A percentile compares a stretch with the other conserved stretches of the same genome.
phyloP scores from a whole-genome alignment of 148 eudicot genomes.

The Vaccinium macrocarpon region DNA sequence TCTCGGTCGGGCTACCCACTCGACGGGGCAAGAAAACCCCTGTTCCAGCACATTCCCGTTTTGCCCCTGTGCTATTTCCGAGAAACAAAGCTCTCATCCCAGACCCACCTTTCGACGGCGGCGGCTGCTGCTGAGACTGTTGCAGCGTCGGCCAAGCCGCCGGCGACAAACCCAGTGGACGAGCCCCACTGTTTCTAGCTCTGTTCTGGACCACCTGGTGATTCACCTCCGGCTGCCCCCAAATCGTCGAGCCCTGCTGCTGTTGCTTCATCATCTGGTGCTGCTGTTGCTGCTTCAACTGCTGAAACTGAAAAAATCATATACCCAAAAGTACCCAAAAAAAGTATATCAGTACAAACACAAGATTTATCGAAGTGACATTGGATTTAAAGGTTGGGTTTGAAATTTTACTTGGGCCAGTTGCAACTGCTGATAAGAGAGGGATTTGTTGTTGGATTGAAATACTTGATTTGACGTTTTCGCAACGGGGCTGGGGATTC shows the following conservation, averaged over 20 bases:
- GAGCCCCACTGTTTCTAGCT: conserved; percentile 14
- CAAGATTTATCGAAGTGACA: no score
- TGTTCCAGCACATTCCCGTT: conserved; percentile 54
- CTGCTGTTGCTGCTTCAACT: conserved; percentile 35
- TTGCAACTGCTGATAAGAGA: conserved; percentile 39
- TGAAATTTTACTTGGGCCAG: conserved; percentile 23
- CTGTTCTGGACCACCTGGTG: conserved; percentile 23
- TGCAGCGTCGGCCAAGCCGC: conserved; percentile 68
- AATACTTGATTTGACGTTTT: conserved; percentile 18
- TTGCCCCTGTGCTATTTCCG: conserved; percentile 26
- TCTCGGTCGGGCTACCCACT: conserved; percentile 23
- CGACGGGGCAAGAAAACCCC: conserved; percentile 75
- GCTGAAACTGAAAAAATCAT: conserved; percentile 31
- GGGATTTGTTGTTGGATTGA: conserved; percentile 9
- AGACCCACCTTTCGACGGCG: conserved; percentile 19
- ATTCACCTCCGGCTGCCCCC: conserved; percentile 19
- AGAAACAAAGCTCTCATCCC: conserved; percentile 43
- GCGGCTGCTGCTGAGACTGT: conserved; percentile 29
- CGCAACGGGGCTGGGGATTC: conserved; percentile 15
- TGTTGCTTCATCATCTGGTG: conserved; percentile 30
- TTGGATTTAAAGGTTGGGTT: background rate
- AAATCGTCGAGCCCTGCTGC: conserved; percentile 25
- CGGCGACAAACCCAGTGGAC: conserved; percentile 34
- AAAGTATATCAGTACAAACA: no score
- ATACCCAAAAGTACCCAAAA: background rate